Conservation (phyloP, 2,329 filamentous ascomycete genomes). For the Cladosporium colombiae region DNA sequence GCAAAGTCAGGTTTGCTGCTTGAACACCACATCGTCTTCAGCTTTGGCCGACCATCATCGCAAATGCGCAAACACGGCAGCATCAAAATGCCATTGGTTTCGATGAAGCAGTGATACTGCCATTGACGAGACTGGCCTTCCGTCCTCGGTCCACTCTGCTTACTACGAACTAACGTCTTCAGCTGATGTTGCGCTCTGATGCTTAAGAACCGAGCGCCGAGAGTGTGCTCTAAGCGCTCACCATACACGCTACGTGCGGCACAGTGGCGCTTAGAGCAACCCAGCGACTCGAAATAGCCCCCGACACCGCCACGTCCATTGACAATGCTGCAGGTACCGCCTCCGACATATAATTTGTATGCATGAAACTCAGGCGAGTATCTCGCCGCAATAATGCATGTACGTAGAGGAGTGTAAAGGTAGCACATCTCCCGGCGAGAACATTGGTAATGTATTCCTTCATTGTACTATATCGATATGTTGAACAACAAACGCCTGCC, state of each 20-base stretch:
- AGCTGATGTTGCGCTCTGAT: background rate
- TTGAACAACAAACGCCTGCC: slow-evolving; percentile 5
- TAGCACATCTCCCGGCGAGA: background rate
- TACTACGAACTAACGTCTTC: background rate
- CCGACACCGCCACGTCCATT: background rate
- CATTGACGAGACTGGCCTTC: background rate
- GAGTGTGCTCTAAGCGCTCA: background rate
- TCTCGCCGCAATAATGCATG: slow-evolving; percentile 4
- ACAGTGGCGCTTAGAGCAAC: slow-evolving; percentile 12
- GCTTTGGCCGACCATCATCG: background rate
- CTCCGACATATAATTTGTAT: background rate
- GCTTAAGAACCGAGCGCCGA: background rate
- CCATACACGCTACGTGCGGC: background rate
- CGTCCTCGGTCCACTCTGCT: background rate
- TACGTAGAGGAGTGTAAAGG: background rate
- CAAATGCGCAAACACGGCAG: background rate
- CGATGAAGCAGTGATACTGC: background rate
- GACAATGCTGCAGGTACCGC: slow-evolving; percentile 1
- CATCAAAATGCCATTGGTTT: background rate
- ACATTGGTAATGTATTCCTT: background rate
- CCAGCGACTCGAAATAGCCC: slow-evolving; percentile 6
- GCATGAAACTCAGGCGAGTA: background rate
- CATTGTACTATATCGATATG: background rate
- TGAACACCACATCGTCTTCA: background rate
- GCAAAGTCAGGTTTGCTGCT: background rate